Percentiles rank a stretch among this genome's conserved stretches.
Conservation (phyloP, 306 rosid genomes). For the Citrullus amarus region DNA sequence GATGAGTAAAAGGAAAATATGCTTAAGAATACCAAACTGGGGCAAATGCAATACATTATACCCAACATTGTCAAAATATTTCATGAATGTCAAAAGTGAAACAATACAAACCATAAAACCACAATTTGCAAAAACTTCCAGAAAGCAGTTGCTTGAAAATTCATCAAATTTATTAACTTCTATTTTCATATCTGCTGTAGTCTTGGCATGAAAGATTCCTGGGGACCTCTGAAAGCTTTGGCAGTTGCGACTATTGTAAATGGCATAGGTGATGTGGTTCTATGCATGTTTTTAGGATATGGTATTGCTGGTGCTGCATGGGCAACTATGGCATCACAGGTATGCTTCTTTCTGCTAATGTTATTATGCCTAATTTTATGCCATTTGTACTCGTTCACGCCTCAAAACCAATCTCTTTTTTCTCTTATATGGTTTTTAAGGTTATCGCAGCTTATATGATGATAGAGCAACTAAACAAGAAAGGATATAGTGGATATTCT, state of each 20-base stretch:
- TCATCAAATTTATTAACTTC: constrained; percentile 7
- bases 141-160: neutral
- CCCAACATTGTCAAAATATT: neutral
- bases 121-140: neutral
- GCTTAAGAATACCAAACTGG: neutral
- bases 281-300: constrained; percentile 44
- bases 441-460: constrained; percentile 84
- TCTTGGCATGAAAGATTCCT: constrained; percentile 91
- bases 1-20: neutral
- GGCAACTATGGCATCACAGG: constrained; percentile 80
- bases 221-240: constrained; percentile 81
- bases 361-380: neutral
- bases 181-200: constrained; percentile 16
- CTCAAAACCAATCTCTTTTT: neutral
- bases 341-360: constrained; percentile 6
- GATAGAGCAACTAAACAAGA: constrained; percentile 54
- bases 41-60: neutral
- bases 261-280: constrained; percentile 49
- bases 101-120: neutral
- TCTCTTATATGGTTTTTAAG: constrained; percentile 23
- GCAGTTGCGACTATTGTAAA: constrained; percentile 46
- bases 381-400: neutral
- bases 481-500: constrained; percentile 64
- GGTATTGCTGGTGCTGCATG: constrained; percentile 86
- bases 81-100: neutral